These are phyloP conservation scores for Alternaria brassicicola DNA, from an alignment of 2,329 filamentous ascomycete genomes.

Conservation along the genomic window DNA sequence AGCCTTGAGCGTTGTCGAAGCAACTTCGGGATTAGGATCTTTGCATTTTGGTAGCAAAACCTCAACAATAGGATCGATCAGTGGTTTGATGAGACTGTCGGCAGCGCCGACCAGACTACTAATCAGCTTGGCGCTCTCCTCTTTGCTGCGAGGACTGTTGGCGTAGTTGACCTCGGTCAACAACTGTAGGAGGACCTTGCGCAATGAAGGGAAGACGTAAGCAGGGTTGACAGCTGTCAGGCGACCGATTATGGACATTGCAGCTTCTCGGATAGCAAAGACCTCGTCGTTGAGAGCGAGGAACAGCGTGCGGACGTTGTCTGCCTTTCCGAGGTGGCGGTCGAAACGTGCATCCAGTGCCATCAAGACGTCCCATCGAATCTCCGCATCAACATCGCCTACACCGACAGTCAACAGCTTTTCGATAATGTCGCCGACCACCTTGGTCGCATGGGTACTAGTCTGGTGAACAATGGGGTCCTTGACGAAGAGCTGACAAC, in stretches of 20 bases:
- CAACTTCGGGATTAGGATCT: slow-evolving; percentile 84
- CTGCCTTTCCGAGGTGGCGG: slow-evolving; percentile 92
- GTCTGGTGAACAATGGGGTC: slow-evolving; percentile 98
- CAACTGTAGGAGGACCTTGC: slow-evolving; percentile 94
- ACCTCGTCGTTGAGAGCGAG: slow-evolving; percentile 94
- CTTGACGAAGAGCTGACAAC: slow-evolving; percentile 94
- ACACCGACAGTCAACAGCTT: slow-evolving; percentile 94
- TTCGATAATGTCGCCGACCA: slow-evolving; percentile 97
- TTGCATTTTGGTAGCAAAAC: slow-evolving; percentile 92
- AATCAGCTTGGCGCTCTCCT: slow-evolving; percentile 92
- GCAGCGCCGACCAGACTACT: slow-evolving; percentile 93
- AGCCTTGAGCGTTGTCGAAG: slow-evolving; percentile 91
- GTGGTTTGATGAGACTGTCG: slow-evolving; percentile 90
- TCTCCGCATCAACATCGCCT: slow-evolving; percentile 85
- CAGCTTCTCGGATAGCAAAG: slow-evolving; percentile 89
- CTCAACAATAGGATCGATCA: slow-evolving; percentile 94
- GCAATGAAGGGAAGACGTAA: slow-evolving; percentile 93
- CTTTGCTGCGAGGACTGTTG: slow-evolving; percentile 90
- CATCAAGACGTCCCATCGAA: slow-evolving; percentile 83
- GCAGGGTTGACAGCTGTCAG: slow-evolving; percentile 91
- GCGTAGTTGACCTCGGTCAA: slow-evolving; percentile 96
- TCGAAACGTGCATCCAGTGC: slow-evolving; percentile 95
- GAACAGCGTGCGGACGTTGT: slow-evolving; percentile 95
- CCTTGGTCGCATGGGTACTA: slow-evolving; percentile 93
- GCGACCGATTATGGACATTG: slow-evolving; percentile 94